phyloP scores from a whole-genome alignment of 2,329 filamentous ascomycete species.

The Blastomyces gilchristii region DNA sequence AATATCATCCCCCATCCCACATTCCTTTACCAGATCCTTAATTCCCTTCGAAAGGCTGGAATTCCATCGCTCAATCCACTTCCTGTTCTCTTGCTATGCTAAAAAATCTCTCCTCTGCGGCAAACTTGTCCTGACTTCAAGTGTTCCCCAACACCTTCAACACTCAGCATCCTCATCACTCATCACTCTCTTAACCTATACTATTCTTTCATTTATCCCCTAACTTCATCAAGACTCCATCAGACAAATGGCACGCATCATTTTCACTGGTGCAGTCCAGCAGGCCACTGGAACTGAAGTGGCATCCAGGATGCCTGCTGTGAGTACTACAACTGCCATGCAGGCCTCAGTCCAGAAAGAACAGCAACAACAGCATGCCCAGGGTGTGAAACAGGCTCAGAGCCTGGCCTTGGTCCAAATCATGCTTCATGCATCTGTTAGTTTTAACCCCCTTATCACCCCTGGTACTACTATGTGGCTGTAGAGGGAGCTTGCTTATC shows the following conservation, averaged over 20 bases:
- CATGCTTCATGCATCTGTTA: conserved; percentile 38
- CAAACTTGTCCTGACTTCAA: not conserved
- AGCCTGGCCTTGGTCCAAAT: conserved; percentile 41
- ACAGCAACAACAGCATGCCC: conserved; percentile 14
- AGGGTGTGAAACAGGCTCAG: conserved; percentile 31
- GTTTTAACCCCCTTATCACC: conserved; percentile 15
- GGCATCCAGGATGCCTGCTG: not conserved
- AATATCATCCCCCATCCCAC: not conserved
- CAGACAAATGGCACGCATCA: conserved; percentile 4
- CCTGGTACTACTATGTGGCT: not conserved
- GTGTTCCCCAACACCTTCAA: not conserved
- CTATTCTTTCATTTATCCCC: not conserved
- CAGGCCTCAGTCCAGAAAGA: conserved; percentile 12
- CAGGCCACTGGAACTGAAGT: not conserved
- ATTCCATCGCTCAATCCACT: not conserved
- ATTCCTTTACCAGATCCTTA: not conserved
- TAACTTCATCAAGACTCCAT: not conserved
- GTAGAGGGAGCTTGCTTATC: not conserved
- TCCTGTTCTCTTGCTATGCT: not conserved
- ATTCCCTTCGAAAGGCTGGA: not conserved
- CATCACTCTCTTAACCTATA: not conserved
- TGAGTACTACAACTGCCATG: not conserved
- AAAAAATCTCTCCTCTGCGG: not conserved
- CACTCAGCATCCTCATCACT: not conserved
- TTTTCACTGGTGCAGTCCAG: conserved; percentile 3